Percentiles rank a stretch among this genome's conserved stretches.
These are phyloP conservation scores for Xylogone sp. DNA, from an alignment of 2,329 filamentous ascomycete genomes.

Conservation along the genomic window DNA sequence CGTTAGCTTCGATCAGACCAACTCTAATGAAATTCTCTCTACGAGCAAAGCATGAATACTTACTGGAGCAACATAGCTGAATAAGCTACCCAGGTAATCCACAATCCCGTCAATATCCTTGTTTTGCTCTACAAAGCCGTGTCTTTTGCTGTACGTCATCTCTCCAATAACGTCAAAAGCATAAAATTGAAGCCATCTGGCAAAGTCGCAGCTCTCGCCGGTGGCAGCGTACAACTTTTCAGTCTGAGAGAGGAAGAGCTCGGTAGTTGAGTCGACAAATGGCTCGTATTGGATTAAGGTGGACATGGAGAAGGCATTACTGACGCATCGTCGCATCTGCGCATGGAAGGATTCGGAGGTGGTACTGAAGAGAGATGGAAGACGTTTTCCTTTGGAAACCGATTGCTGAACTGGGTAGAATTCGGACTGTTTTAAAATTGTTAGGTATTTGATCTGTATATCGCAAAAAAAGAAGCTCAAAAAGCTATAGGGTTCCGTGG, in stretches of 20 bases:
- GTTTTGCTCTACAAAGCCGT: slow-evolving; percentile 72
- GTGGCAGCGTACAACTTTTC: slow-evolving; percentile 46
- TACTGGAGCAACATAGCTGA: slow-evolving; percentile 70
- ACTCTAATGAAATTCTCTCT: too few species aligned
- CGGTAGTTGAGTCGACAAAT: slow-evolving; percentile 71
- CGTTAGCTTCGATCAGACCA: too few species aligned
- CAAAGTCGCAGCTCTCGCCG: slow-evolving; percentile 53
- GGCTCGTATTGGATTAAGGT: slow-evolving; percentile 76
- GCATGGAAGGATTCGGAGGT: slow-evolving; percentile 73
- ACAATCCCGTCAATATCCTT: slow-evolving; percentile 75
- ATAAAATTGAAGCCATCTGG: slow-evolving; percentile 73
- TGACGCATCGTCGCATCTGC: slow-evolving; percentile 70
- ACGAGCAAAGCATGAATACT: too few species aligned
- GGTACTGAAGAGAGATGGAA: slow-evolving; percentile 74
- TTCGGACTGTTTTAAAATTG: slow-evolving; percentile 55
- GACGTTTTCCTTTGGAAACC: slow-evolving; percentile 61
- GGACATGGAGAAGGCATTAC: slow-evolving; percentile 74
- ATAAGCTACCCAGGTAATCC: slow-evolving; percentile 56
- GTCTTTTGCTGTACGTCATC: slow-evolving; percentile 70
- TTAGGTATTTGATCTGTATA: too few species aligned
- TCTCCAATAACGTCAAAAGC: slow-evolving; percentile 80
- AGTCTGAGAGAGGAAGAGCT: slow-evolving; percentile 64
- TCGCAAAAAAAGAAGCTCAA: too few species aligned
- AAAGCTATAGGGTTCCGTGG: too few species aligned
- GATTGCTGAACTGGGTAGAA: slow-evolving; percentile 80